phyloP scores from a whole-genome alignment of 345 rosid genomes.

The Brassica napus region Da-Ae NC_063436.1:3102001-3102500 shows the following conservation, averaged over 20 bases:
- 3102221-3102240: conserved; percentile 57
- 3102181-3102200: conserved; percentile 86
- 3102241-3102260: conserved; percentile 62
- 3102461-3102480: conserved; percentile 75
- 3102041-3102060: conserved; percentile 68
- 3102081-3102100: conserved; percentile 41
- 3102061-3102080: conserved; percentile 51
- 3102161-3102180: conserved; percentile 78
- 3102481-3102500: conserved; percentile 69
- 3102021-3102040: conserved; percentile 62
- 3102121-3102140: conserved; percentile 88
- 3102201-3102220: conserved; percentile 88
- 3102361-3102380: conserved; percentile 81
- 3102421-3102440: conserved; percentile 85
- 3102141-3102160: conserved; percentile 87
- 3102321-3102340: conserved; percentile 61
- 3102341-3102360: conserved; percentile 77
- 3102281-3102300: conserved; percentile 51
- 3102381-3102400: conserved; percentile 69
- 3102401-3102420: conserved; percentile 57
- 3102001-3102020: conserved; percentile 76
- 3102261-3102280: conserved; percentile 56
- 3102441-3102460: conserved; percentile 92
- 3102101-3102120: conserved; percentile 61
- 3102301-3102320: conserved; percentile 54